A percentile compares a stretch with the other conserved stretches of the same genome.
Evolutionary conservation across 306 rosid genomes (phyloP).

Genomic region (Lablab purpureus): DNA sequence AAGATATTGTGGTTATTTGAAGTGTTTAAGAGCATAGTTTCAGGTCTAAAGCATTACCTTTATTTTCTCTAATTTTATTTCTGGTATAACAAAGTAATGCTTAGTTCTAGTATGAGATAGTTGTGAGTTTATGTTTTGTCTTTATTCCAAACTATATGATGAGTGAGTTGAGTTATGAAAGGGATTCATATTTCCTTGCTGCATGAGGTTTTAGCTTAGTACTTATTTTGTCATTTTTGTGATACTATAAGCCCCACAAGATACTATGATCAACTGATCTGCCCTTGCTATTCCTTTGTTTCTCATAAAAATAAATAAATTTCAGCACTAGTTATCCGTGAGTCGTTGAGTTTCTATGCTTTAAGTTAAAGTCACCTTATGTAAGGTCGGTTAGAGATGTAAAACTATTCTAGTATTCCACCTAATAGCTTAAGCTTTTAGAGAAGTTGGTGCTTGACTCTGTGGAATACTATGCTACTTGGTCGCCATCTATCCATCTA

Average conservation of each 20-base stretch:
- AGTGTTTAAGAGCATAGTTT: constrained; percentile 7
- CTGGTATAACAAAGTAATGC: constrained; percentile 16
- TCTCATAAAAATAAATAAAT: background rate
- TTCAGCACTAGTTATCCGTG: background rate
- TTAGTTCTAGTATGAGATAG: background rate
- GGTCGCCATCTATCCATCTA: background rate
- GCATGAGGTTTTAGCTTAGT: background rate
- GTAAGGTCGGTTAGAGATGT: background rate
- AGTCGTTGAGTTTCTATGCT: background rate
- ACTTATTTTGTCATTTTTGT: constrained; percentile 8
- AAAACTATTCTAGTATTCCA: constrained; percentile 14
- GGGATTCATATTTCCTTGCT: background rate
- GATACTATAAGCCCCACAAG: background rate
- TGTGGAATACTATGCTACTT: background rate
- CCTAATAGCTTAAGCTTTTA: background rate
- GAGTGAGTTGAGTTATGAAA: constrained; percentile 6
- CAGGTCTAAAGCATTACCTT: constrained; percentile 17
- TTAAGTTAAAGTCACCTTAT: constrained; percentile 9
- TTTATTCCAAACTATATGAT: background rate
- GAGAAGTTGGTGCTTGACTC: background rate
- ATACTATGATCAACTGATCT: constrained; percentile 2
- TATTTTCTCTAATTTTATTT: constrained; percentile 8
- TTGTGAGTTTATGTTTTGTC: constrained; percentile 25
- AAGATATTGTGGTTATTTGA: background rate
- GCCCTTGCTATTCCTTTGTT: background rate